Base-by-base conservation (phyloP, 2,329 filamentous ascomycete species). In the Colletotrichum echinochloae region DNA sequence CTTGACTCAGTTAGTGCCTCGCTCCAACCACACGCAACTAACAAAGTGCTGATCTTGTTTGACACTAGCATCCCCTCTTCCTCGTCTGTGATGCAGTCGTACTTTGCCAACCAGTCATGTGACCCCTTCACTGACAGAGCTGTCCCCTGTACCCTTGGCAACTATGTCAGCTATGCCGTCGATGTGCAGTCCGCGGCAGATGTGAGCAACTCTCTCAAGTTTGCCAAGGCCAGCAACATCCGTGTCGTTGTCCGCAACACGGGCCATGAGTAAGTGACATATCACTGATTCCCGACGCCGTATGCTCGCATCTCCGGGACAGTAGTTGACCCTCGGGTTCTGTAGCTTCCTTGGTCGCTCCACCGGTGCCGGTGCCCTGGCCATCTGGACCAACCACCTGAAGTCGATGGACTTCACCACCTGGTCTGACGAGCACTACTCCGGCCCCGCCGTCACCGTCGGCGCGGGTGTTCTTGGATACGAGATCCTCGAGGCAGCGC, bases 381-480 rank as follows among this genome's bases (percentile, higher is more conserved):
- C 78, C 18, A 74, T 83, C 54, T 83, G 81, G 79, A 83, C 79
- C 2, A 79, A 83, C 69, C 72, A 77, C 65, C 73, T 84, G 64
- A 83, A 84, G 76, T 74, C 79, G n/a, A 81, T 83, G 33, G 69
- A 82, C 39, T 81, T 85, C 73, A 75, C 81, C 28, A 70, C 67
- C 0, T 86, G 81, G 66, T 76, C 77, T 6, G 77, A 80, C 44
- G 28, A 75, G 5, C 69, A 79, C 52, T 90, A 89, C 76, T 77
- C 72, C 0, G 88, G 88, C 11, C 80, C 80, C n/a, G 87, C 87
- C 0, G 78, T 88, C 16, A 87, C 82, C 33, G 74, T 90, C 37
- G 87, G 85, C 3, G 84, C 88, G 7, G 88, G 89, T 51, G 82
- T 89, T 0, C 80, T 83, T 41, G 86, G 81, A 0, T 80, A 77